These are phyloP conservation scores for Setaria viridis DNA, from an alignment of 202 grass and related monocot genomes.

Conservation along the genomic window DNA sequence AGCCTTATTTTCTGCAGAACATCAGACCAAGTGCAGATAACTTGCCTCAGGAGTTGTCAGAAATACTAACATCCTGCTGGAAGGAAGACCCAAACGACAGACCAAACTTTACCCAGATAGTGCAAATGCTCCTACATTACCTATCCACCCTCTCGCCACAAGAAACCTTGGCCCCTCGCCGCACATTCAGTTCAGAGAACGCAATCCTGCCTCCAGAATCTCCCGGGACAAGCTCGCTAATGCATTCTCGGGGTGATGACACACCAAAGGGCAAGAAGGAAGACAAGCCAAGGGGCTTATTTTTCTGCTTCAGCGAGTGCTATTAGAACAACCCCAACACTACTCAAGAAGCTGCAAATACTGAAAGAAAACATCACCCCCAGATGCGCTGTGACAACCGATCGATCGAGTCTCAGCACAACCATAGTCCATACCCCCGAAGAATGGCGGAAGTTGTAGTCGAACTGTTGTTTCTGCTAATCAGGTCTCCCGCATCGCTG, in stretches of 20 bases:
- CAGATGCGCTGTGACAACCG: neutral
- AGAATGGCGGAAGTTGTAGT: constrained; percentile 38
- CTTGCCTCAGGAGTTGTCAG: constrained; percentile 74
- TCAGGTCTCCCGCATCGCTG: constrained; percentile 42
- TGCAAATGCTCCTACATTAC: constrained; percentile 95
- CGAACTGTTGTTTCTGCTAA: constrained; percentile 52
- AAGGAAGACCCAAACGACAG: constrained; percentile 90
- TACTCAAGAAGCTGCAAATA: constrained; percentile 32
- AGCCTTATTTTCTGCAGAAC: constrained; percentile 66
- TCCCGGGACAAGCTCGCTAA: constrained; percentile 93
- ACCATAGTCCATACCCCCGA: constrained; percentile 40
- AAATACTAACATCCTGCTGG: constrained; percentile 95
- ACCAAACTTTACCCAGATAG: constrained; percentile 92
- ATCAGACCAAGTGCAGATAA: constrained; percentile 92
- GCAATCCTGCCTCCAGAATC: constrained; percentile 86
- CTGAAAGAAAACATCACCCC: constrained; percentile 17
- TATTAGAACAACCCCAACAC: constrained; percentile 60
- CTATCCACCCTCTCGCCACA: constrained; percentile 78
- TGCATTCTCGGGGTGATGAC: constrained; percentile 74
- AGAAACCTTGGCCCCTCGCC: constrained; percentile 59
- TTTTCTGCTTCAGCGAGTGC: constrained; percentile 98
- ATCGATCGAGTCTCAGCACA: neutral
- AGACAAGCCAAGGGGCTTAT: constrained; percentile 70
- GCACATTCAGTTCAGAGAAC: constrained; percentile 86
- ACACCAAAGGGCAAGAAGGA: constrained; percentile 63